A percentile compares a stretch with the other conserved stretches of the same genome.
Conservation (phyloP, 352 stramenopile genomes). For the Pelagophyceae sp. region DNA sequence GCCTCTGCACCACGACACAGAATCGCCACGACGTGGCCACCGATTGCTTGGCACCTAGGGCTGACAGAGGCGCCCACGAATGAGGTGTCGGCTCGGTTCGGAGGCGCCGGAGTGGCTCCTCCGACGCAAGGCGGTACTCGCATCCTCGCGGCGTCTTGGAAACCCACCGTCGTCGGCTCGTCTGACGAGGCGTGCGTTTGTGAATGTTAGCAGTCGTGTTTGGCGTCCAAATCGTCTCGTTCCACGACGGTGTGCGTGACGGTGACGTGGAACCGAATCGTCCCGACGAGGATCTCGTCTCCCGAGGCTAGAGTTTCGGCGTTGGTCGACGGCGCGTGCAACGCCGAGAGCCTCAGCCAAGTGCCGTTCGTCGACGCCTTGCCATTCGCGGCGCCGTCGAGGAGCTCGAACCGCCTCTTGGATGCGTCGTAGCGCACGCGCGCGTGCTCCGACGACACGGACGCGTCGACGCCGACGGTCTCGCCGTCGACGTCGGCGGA, state of each 20-base stretch:
- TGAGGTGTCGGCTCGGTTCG: no score
- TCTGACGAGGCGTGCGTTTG: no score
- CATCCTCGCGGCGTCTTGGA: no score
- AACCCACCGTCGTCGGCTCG: no score
- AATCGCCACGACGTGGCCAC: no score
- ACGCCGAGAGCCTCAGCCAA: slow-evolving; percentile 38
- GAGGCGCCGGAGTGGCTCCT: no score
- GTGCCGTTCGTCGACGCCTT: slow-evolving; percentile 45
- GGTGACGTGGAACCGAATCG: slow-evolving; percentile 24
- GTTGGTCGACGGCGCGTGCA: slow-evolving; percentile 26
- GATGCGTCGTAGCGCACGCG: slow-evolving; percentile 37
- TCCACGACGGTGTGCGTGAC: slow-evolving; percentile 26
- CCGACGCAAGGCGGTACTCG: no score
- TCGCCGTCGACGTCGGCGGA: slow-evolving; percentile 30
- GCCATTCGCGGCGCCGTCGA: slow-evolving; percentile 29
- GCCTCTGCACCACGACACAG: no score
- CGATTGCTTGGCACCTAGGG: no score
- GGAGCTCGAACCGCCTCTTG: slow-evolving; percentile 28
- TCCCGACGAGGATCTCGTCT: slow-evolving; percentile 33
- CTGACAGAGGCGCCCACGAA: no score
- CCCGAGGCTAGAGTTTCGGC: slow-evolving; percentile 1
- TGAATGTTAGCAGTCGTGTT: no score
- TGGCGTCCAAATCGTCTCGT: background rate
- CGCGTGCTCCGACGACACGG: slow-evolving; percentile 44
- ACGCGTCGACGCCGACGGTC: slow-evolving; percentile 40